These are phyloP conservation scores for Aspergillus vadensis DNA, from an alignment of 2,329 filamentous ascomycete genomes.

Conservation along the genomic window DNA sequence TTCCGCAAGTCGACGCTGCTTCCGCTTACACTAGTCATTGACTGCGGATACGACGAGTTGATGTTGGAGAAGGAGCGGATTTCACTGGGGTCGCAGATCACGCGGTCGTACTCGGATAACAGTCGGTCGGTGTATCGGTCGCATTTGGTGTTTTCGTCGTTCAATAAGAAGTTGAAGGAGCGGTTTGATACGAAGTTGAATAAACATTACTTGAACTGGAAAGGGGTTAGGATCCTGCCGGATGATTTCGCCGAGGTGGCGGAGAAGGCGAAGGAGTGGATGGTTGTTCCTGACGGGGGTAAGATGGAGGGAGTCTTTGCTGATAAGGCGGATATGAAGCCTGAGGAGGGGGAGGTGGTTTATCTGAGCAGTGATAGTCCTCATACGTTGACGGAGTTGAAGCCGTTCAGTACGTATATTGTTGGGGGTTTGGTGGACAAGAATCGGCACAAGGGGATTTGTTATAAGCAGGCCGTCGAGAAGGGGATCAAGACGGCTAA, in stretches of 20 bases:
- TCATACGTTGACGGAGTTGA: constrained; percentile 76
- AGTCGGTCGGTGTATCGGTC: constrained; percentile 65
- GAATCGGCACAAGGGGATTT: constrained; percentile 93
- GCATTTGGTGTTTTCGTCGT: constrained; percentile 77
- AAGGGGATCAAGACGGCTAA: constrained; percentile 83
- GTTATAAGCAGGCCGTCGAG: constrained; percentile 76
- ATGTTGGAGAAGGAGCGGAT: constrained; percentile 87
- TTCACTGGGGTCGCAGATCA: constrained; percentile 81
- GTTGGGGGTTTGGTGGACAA: constrained; percentile 94
- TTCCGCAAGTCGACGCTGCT: constrained; percentile 56
- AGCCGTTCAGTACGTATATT: constrained; percentile 87
- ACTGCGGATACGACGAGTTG: constrained; percentile 87
- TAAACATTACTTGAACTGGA: constrained; percentile 76
- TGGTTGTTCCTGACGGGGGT: constrained; percentile 62
- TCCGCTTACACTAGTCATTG: constrained; percentile 79
- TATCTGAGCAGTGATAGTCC: constrained; percentile 94
- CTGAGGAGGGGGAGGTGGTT: constrained; percentile 64
- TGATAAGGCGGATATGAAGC: constrained; percentile 37
- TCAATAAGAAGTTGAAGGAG: constrained; percentile 70
- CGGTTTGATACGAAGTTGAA: constrained; percentile 76
- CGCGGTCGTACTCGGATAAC: constrained; percentile 87
- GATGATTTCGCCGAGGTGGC: constrained; percentile 73
- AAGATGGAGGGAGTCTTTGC: constrained; percentile 62
- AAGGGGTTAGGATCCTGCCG: constrained; percentile 70
- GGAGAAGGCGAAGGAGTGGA: constrained; percentile 65